A percentile compares a stretch with the other conserved stretches of the same genome.
Evolutionary conservation across 2,329 filamentous ascomycete genomes (phyloP).

Genomic region (Cladosporium sphaerospermum): DNA sequence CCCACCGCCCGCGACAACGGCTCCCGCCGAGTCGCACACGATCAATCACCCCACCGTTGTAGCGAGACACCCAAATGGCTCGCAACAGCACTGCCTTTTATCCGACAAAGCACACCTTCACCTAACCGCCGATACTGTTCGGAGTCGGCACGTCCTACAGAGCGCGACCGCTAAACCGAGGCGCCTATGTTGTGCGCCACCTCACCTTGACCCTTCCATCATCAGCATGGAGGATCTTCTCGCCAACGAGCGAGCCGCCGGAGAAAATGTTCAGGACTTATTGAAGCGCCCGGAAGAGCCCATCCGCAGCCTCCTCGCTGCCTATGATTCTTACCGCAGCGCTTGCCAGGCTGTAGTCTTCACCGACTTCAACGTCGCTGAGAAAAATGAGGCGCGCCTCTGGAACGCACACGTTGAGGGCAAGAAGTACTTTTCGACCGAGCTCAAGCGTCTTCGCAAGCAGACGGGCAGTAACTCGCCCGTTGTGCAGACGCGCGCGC

Average conservation of each 20-base stretch:
- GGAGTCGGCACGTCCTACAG: slow-evolving; percentile 37
- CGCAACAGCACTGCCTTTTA: slow-evolving; percentile 43
- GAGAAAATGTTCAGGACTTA: slow-evolving; percentile 23
- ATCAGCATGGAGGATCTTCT: slow-evolving; percentile 29
- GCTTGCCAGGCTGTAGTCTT: slow-evolving; percentile 68
- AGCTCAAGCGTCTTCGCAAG: slow-evolving; percentile 49
- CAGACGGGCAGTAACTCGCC: slow-evolving; percentile 36
- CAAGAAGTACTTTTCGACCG: slow-evolving; percentile 70
- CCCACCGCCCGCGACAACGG: not conserved
- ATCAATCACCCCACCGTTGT: slow-evolving; percentile 7
- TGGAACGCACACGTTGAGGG: slow-evolving; percentile 76
- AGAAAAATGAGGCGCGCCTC: slow-evolving; percentile 62
- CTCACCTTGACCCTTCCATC: slow-evolving; percentile 13
- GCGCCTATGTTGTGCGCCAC: slow-evolving; percentile 23
- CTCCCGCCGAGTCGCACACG: slow-evolving; percentile 15
- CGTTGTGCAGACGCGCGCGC: slow-evolving; percentile 63
- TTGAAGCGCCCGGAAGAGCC: slow-evolving; percentile 22
- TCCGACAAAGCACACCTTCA: slow-evolving; percentile 47
- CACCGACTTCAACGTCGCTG: slow-evolving; percentile 59
- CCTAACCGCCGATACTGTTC: slow-evolving; percentile 52
- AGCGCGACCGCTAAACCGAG: slow-evolving; percentile 5
- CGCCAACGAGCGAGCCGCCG: slow-evolving; percentile 23
- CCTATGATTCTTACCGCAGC: slow-evolving; percentile 51
- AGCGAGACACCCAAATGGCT: slow-evolving; percentile 44
- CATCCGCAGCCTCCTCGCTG: slow-evolving; percentile 19